phyloP scores from a whole-genome alignment of 805 yeast species.

The Metschnikowia colocasiae region DNA sequence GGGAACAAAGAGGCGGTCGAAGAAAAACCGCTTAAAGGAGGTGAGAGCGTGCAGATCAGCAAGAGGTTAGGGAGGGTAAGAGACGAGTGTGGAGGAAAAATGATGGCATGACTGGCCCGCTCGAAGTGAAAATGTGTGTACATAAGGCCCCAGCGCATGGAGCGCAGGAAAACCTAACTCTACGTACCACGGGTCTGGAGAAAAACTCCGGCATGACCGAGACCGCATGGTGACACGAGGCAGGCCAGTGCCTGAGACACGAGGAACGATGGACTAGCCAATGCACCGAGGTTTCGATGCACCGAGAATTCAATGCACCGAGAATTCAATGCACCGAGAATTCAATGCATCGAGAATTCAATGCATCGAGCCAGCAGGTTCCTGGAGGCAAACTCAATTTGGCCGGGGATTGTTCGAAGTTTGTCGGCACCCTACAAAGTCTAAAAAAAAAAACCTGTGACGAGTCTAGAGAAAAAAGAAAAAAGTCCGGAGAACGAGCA shows the following conservation, averaged over 20 bases:
- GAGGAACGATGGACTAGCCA: too few relatives aligned
- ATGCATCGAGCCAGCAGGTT: neutral
- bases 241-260: too few relatives aligned
- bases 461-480: neutral
- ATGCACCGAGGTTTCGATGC: neutral
- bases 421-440: neutral
- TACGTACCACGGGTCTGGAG: slow-evolving; percentile 2
- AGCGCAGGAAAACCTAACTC: slow-evolving; percentile 3
- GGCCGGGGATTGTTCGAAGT: neutral
- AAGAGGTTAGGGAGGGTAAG: neutral
- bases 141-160: neutral
- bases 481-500: slow-evolving; percentile 3
- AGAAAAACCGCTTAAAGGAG: neutral
- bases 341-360: neutral
- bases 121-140: slow-evolving; percentile 4
- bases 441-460: neutral
- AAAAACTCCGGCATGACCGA: slow-evolving; percentile 3
- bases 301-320: neutral
- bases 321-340: neutral
- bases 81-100: slow-evolving; percentile 6
- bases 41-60: neutral
- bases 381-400: neutral
- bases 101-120: slow-evolving; percentile 1
- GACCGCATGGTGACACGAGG: neutral
- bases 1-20: neutral